These are phyloP conservation scores for Diutina sp. DNA, from an alignment of 1,139 yeast genomes.

Conservation along the genomic window DNA sequence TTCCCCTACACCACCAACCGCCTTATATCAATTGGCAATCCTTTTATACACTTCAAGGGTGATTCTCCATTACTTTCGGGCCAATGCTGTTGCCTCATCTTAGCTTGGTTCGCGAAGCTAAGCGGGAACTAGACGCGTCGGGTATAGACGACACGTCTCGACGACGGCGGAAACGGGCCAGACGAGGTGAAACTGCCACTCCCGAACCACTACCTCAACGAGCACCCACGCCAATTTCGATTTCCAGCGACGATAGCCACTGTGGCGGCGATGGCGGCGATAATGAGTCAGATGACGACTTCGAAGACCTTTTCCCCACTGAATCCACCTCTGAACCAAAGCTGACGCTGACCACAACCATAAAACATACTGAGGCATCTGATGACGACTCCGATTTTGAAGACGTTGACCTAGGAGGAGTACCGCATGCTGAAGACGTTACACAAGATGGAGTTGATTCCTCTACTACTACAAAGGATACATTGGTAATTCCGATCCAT, in stretches of 20 bases:
- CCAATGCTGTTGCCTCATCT: slow-evolving; percentile 1
- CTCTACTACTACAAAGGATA: not conserved
- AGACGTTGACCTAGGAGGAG: slow-evolving; percentile 15
- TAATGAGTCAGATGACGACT: not conserved
- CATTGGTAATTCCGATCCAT: slow-evolving; percentile 4
- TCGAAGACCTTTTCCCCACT: not conserved
- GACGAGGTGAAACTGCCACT: not conserved
- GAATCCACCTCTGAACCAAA: not conserved
- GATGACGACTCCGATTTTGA: slow-evolving; percentile 7
- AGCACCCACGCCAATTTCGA: not conserved
- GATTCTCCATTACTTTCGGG: not conserved
- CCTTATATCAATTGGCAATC: too few species aligned
- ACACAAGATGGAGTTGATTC: not conserved
- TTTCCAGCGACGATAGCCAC: not conserved
- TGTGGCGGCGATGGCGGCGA: not conserved
- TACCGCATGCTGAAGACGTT: slow-evolving; percentile 10
- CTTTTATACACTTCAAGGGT: not conserved
- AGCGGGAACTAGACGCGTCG: not conserved
- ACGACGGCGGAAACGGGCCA: not conserved
- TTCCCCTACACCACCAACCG: too few species aligned
- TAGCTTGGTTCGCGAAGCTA: not conserved
- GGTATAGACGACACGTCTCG: not conserved
- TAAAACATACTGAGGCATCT: not conserved
- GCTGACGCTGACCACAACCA: not conserved
- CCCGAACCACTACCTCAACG: not conserved